A percentile compares a stretch with the other conserved stretches of the same genome.
These are phyloP conservation scores for Lathyrus aphaca DNA, from an alignment of 306 rosid species.

Conservation along the genomic window DNA sequence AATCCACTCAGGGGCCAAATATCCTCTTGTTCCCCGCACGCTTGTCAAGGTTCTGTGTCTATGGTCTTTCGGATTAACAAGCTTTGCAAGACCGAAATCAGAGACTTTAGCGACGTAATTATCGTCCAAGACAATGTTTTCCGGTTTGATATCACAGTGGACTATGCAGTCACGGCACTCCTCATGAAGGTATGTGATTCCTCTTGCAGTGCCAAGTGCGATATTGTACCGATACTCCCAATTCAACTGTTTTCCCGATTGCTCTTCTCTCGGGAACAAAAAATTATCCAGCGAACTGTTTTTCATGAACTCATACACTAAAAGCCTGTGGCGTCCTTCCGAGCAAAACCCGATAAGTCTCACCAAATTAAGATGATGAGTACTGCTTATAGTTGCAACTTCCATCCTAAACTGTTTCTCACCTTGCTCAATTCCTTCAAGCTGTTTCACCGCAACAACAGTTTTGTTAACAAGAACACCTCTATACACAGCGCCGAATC, in stretches of 20 bases:
- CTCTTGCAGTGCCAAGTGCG: slow-evolving; percentile 82
- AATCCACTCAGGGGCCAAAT: slow-evolving; percentile 90
- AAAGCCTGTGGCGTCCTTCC: slow-evolving; percentile 79
- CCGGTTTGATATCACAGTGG: slow-evolving; percentile 90
- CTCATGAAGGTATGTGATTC: slow-evolving; percentile 87
- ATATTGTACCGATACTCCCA: slow-evolving; percentile 75
- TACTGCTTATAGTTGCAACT: slow-evolving; percentile 83
- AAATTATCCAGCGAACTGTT: slow-evolving; percentile 74
- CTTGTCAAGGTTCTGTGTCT: slow-evolving; percentile 69
- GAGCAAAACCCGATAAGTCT: slow-evolving; percentile 91
- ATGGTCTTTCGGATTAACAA: slow-evolving; percentile 58
- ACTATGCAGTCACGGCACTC: slow-evolving; percentile 90
- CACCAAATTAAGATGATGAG: slow-evolving; percentile 90
- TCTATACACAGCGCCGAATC: slow-evolving; percentile 79
- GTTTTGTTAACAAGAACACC: slow-evolving; percentile 72
- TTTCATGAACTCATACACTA: slow-evolving; percentile 88
- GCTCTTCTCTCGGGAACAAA: slow-evolving; percentile 53
- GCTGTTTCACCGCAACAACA: slow-evolving; percentile 79
- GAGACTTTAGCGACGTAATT: slow-evolving; percentile 74
- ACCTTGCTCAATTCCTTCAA: slow-evolving; percentile 85
- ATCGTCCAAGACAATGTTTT: slow-evolving; percentile 84
- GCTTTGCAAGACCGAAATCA: slow-evolving; percentile 90
- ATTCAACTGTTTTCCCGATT: slow-evolving; percentile 54
- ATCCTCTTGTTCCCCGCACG: slow-evolving; percentile 82
- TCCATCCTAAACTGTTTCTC: slow-evolving; percentile 91